phyloP scores from a whole-genome alignment of 305 asterid genomes.

The Rubia tinctorum region DNA sequence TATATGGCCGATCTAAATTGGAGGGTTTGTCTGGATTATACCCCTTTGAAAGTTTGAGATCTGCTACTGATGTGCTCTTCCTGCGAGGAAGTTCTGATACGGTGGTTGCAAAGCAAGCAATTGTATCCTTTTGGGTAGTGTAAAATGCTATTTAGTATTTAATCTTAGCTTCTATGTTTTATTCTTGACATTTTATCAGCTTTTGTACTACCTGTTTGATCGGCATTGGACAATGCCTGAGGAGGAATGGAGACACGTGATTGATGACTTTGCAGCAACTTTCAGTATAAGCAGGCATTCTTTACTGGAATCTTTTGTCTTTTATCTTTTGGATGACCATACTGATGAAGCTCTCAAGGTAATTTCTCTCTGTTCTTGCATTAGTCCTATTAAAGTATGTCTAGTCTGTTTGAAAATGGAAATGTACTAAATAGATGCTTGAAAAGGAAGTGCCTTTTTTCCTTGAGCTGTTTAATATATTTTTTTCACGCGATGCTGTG shows the following conservation, averaged over 20 bases:
- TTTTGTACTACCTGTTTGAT: conserved; percentile 90
- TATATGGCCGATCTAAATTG: conserved; percentile 42
- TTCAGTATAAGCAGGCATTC: conserved; percentile 78
- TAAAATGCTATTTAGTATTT: not conserved
- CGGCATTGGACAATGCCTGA: conserved; percentile 78
- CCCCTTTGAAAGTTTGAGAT: conserved; percentile 76
- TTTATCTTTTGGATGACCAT: conserved; percentile 91
- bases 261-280: conserved; percentile 89
- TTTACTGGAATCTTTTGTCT: conserved; percentile 77
- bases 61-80: conserved; percentile 87
- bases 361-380: conserved; percentile 10
- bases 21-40: conserved; percentile 76
- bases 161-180: conserved; percentile 25
- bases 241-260: conserved; percentile 62
- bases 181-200: conserved; percentile 54
- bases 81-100: conserved; percentile 82
- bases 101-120: conserved; percentile 91
- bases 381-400: not conserved
- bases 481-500: not conserved
- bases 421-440: not conserved
- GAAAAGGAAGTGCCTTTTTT: not conserved
- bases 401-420: not conserved
- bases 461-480: not conserved
- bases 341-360: conserved; percentile 85
- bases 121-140: conserved; percentile 62